phyloP scores from a whole-genome alignment of 805 yeast species.

The Zygosaccharomyces pseudorouxii region DNA sequence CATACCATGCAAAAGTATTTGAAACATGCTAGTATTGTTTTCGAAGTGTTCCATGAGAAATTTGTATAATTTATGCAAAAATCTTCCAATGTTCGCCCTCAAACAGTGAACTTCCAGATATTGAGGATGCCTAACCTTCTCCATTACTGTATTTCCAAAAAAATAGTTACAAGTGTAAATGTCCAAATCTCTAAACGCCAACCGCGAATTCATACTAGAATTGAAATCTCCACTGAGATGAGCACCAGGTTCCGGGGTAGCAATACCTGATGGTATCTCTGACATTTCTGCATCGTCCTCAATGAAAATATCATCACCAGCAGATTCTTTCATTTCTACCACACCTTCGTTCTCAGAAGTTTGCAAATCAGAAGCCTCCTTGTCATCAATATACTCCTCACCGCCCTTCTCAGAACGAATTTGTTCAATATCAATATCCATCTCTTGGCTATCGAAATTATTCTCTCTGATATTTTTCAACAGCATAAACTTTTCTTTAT shows the following conservation, averaged over 20 bases:
- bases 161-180: constrained; percentile 60
- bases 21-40: constrained; percentile 61
- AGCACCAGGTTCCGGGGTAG: constrained; percentile 37
- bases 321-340: constrained; percentile 22
- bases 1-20: constrained; percentile 56
- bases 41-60: constrained; percentile 47
- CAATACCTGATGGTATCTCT: constrained; percentile 37
- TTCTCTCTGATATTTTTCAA: constrained; percentile 37
- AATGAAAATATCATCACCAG: constrained; percentile 26
- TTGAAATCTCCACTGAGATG: constrained; percentile 25
- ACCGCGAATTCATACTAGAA: constrained; percentile 49
- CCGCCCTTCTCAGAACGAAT: constrained; percentile 30
- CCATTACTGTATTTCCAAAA: constrained; percentile 53
- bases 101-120: constrained; percentile 55
- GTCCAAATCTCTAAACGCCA: constrained; percentile 55
- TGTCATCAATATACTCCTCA: constrained; percentile 25
- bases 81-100: constrained; percentile 55
- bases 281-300: constrained; percentile 44
- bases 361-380: constrained; percentile 23
- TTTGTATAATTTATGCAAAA: constrained; percentile 53
- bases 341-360: constrained; percentile 25
- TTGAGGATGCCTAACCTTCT: constrained; percentile 39
- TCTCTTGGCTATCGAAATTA: constrained; percentile 34
- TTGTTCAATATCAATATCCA: constrained; percentile 38
- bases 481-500: constrained; percentile 28